Percentiles rank a stretch among this genome's conserved stretches.
These are phyloP conservation scores for Penicillium mononematosum DNA, from an alignment of 495 filamentous ascomycete species.

Conservation along the genomic window DNA sequence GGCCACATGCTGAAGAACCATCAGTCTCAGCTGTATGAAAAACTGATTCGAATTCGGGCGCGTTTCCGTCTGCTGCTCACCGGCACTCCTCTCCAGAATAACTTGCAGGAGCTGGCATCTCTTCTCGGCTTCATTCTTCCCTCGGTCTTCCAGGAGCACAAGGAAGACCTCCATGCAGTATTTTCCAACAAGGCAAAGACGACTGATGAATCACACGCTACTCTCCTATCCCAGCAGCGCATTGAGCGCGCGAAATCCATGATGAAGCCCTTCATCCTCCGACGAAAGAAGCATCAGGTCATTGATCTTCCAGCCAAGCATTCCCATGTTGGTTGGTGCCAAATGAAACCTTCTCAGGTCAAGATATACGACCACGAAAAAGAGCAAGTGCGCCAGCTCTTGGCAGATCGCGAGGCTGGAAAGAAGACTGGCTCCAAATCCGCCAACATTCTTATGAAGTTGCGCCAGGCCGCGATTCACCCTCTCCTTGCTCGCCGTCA, in stretches of 20 bases:
- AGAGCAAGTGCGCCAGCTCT: constrained; percentile 51
- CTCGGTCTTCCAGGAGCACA: constrained; percentile 67
- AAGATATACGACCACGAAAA: constrained; percentile 67
- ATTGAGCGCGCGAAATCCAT: constrained; percentile 85
- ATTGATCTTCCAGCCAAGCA: constrained; percentile 84
- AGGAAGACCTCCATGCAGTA: constrained; percentile 72
- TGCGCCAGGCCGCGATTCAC: constrained; percentile 91
- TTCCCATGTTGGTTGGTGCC: constrained; percentile 71
- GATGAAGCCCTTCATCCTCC: constrained; percentile 90
- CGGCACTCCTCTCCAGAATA: constrained; percentile 94
- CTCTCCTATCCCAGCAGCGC: constrained; percentile 78
- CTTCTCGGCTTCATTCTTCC: constrained; percentile 91
- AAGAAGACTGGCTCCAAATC: constrained; percentile 55
- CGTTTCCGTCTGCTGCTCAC: constrained; percentile 82
- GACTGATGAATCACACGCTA: constrained; percentile 66
- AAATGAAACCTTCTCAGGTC: constrained; percentile 66
- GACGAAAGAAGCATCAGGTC: constrained; percentile 94
- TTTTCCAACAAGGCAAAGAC: constrained; percentile 90
- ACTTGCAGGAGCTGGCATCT: constrained; percentile 84
- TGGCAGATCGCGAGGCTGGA: constrained; percentile 57
- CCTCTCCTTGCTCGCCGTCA: constrained; percentile 79
- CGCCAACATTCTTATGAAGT: constrained; percentile 81
- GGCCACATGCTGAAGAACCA: constrained; percentile 89
- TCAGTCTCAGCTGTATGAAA: constrained; percentile 73
- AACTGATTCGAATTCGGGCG: constrained; percentile 73